phyloP scores from a whole-genome alignment of 768 basidiomycete genomes.

The Paxillus rubicundulus region DNA sequence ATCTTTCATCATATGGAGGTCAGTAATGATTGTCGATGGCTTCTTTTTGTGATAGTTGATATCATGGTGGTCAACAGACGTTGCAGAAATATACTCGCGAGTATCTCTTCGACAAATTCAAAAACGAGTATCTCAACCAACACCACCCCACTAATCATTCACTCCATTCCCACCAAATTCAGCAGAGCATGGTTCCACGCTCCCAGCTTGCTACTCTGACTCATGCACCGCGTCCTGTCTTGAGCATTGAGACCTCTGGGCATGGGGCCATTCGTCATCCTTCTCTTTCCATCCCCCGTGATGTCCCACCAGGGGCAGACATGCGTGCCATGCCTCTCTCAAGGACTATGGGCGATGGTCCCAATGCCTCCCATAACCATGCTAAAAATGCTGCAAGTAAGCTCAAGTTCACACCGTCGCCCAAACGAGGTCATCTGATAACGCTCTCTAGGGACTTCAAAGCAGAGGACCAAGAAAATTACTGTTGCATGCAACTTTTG shows the following conservation, averaged over 20 bases:
- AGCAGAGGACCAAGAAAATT: conserved; percentile 79
- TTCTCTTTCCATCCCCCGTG: conserved; percentile 45
- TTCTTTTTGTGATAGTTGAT: conserved; percentile 13
- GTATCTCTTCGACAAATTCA: conserved; percentile 80
- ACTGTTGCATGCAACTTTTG: conserved; percentile 91
- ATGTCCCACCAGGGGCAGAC: conserved; percentile 45
- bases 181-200: conserved; percentile 37
- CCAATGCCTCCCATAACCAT: conserved; percentile 25
- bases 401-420: conserved; percentile 17
- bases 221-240: conserved; percentile 51
- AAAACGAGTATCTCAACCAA: conserved; percentile 53
- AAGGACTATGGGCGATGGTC: conserved; percentile 39
- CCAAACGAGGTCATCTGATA: conserved; percentile 14
- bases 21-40: conserved; percentile 27
- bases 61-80: conserved; percentile 47
- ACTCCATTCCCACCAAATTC: conserved; percentile 43
- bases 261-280: conserved; percentile 46
- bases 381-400: conserved; percentile 37
- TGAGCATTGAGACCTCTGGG: conserved; percentile 59
- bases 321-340: conserved; percentile 41
- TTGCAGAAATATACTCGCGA: conserved; percentile 83
- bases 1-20: conserved; percentile 91
- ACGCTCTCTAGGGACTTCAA: conserved; percentile 47
- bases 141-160: conserved; percentile 47
- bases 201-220: conserved; percentile 25